Base-by-base conservation (phyloP, 768 basidiomycete species). In the Leccinellum rugosiceps region DNA sequence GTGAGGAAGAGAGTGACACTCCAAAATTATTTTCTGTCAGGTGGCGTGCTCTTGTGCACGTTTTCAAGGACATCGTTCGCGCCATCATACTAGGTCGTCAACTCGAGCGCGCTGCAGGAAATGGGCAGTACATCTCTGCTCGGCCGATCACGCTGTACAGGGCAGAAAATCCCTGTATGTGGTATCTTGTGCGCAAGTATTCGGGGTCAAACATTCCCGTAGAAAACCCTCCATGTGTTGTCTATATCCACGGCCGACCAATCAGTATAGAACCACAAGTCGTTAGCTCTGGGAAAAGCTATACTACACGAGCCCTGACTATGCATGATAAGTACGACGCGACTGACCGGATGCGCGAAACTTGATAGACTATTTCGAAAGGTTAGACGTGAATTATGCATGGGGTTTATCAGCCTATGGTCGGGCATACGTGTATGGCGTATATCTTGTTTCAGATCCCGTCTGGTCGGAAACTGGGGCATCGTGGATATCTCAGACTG, bases 391-490 rank as follows among this genome's bases (percentile, higher is more conserved):
- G 44, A 87, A 92, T 63, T 87, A 90, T 58, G 80, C n/a, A n/a
- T n/a, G 88, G 2, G 92, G 90, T 1, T 88, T 86, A 0, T 82
- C 83, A 6, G 85, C 88, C 0, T 90, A 86, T 64, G 91, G 91
- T 0, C 79, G 87, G 4, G 73, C 75, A 44, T 92, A 90, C 66
- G 82, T 80, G 77, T 77, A 56, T 53, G 76, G 47, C 48, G 56
- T 43, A 44, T 4, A 64, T 30, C 13, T 17, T 17, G 25, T 30
- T 47, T 75, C 75, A 71, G 69, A 51, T 56, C 78, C 79, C 53
- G 86, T 14, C 81, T 93, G 3, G 75, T 75, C 35, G 79, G 77
- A 6, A 73, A 82, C 13, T 94, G 92, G 92, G 92, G 90, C 4
- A 62, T 90, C 14, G 80, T 85, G 7, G 92, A 94, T 62, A 79